Evolutionary conservation across 441 rosid species (phyloP), one percentile per base, ranked within the genome.

Genomic region (Codiaeum variegatum): DNA sequence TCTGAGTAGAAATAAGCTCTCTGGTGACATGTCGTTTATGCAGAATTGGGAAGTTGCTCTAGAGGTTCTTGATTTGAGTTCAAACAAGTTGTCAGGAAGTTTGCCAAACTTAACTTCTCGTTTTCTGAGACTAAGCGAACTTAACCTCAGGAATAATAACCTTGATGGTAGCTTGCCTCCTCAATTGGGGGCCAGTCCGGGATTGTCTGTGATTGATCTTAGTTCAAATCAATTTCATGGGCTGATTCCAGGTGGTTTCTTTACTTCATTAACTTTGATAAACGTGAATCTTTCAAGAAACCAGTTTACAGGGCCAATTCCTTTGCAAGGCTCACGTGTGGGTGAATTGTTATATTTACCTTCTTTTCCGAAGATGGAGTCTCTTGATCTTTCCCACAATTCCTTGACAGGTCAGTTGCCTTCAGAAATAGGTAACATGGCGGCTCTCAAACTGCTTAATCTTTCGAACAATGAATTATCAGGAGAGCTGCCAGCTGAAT

Each of bases 361-460:
- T 66, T 71, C 85, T 74, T 73, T 71, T 76, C 86, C 89, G 26
- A 84, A 34, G 49, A 79, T 94, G 90, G 93, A 90, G 80, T 90
- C 80, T 75, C 96, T 94, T 80, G 97, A 94, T 84, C 97, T 94
- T 75, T 94, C 97, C 15, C 42, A 83, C 70, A 94, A 94, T 83
- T 85, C 83, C 73, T 85, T 94, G 70, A 75, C 80, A 31, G 97
- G 94, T 74, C 70, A 70, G 71, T 79, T 94, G 77, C 88, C 95
- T 58, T 78, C 88, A 9, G 90, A 85, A 66, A 83, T 92, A 47
- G 91, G 97, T 72, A 81, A 86, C 62, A 59, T 89, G 84, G 94
- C 73, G 63, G 80, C 76, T 71, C 88, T 94, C 52, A 84, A 56
- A 58, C 79, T 85, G 83, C 83, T 94, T 73, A 87, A 81, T 83